A percentile compares a stretch with the other conserved stretches of the same genome.
Conservation (phyloP, 2,329 filamentous ascomycete genomes). For the Furcasterigmium furcatum region DNA sequence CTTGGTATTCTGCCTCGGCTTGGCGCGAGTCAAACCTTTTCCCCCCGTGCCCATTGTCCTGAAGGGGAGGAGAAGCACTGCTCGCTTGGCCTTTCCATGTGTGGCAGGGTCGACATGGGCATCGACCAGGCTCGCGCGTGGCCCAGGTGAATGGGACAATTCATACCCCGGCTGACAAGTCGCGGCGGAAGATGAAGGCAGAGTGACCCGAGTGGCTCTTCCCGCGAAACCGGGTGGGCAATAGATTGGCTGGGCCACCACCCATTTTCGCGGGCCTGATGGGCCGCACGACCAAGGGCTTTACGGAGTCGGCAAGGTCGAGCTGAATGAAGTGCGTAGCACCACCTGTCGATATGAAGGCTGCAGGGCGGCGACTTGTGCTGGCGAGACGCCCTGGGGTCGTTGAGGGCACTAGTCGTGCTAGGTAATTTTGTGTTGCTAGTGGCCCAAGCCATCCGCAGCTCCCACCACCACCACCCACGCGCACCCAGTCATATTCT, state of each 20-base stretch:
- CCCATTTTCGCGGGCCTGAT: no score
- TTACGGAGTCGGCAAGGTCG: not conserved
- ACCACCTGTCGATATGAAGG: not conserved
- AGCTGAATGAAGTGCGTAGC: no score
- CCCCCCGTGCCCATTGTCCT: no score
- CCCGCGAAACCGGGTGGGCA: no score
- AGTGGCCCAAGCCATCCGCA: not conserved
- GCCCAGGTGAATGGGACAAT: constrained; percentile 2
- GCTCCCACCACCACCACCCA: not conserved
- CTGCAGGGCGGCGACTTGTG: not conserved
- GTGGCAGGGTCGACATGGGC: no score
- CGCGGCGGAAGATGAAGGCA: not conserved
- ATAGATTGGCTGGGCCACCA: not conserved
- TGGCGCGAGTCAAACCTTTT: no score
- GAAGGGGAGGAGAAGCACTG: no score
- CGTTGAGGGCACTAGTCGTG: not conserved
- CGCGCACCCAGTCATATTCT: not conserved
- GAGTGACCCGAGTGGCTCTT: no score
- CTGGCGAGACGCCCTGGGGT: not conserved
- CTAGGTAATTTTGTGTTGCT: no score
- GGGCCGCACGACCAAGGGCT: not conserved
- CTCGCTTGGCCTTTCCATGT: no score
- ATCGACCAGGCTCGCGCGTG: not conserved
- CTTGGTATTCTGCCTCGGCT: no score
- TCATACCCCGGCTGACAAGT: constrained; percentile 3